These are phyloP conservation scores for Arthrobotrys sinensis DNA, from an alignment of 2,329 filamentous ascomycete species.

Conservation along the genomic window DNA sequence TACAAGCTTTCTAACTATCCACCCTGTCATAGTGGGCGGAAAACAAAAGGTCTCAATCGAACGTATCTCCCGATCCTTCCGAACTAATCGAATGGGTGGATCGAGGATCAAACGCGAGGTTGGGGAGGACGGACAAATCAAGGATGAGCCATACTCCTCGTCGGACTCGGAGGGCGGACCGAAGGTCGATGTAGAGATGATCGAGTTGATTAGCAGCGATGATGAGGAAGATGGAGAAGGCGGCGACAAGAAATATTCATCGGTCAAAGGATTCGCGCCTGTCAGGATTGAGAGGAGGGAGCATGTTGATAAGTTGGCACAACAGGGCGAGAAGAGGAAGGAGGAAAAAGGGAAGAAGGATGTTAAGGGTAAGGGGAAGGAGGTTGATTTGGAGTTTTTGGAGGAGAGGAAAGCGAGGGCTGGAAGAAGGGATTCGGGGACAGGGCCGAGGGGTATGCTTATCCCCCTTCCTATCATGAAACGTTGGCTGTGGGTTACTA, in stretches of 20 bases:
- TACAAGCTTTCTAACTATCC: neutral
- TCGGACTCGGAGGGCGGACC: conserved; percentile 63
- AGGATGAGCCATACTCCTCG: conserved; percentile 58
- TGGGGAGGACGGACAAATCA: conserved; percentile 52
- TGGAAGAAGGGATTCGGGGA: conserved; percentile 47
- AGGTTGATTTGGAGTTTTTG: conserved; percentile 62
- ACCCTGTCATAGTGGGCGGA: conserved; percentile 25
- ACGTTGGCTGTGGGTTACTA: neutral
- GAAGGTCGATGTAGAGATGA: conserved; percentile 64
- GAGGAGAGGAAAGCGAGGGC: conserved; percentile 61
- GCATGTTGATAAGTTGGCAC: conserved; percentile 62
- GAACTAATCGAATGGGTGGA: conserved; percentile 7
- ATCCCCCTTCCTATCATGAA: neutral
- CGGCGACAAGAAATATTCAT: conserved; percentile 46
- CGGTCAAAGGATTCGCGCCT: conserved; percentile 47
- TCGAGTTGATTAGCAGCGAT: conserved; percentile 62
- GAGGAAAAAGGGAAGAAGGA: conserved; percentile 59
- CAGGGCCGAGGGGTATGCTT: conserved; percentile 34
- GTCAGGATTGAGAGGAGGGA: conserved; percentile 59
- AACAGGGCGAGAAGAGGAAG: conserved; percentile 61
- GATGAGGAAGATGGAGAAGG: conserved; percentile 57
- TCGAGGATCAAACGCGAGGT: conserved; percentile 48
- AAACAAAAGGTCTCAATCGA: conserved; percentile 58
- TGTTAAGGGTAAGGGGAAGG: conserved; percentile 48
- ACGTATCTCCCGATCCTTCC: conserved; percentile 19